A percentile compares a stretch with the other conserved stretches of the same genome.
phyloP scores from a whole-genome alignment of 2,329 filamentous ascomycete species.

The Cadophora luteo-olivacea region DNA sequence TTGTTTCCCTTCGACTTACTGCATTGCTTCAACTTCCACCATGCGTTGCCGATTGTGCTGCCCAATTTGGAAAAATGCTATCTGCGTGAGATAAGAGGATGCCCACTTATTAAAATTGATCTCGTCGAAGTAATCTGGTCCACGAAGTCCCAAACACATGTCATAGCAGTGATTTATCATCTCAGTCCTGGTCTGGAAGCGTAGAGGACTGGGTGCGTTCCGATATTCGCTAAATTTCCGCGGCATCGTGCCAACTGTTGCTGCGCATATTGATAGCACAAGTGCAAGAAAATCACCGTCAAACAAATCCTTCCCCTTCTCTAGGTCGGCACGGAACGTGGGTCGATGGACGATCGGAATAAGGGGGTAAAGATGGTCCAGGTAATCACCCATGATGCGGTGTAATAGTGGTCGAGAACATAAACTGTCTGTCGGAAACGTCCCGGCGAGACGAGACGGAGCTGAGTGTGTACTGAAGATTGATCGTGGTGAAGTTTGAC shows the following conservation, averaged over 20 bases:
- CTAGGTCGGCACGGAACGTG: constrained; percentile 6
- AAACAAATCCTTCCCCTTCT: constrained; percentile 7
- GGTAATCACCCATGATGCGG: constrained; percentile 8
- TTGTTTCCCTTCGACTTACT: constrained; percentile 24
- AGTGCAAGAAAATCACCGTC: constrained; percentile 20
- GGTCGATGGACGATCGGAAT: constrained; percentile 16
- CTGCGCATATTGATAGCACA: constrained; percentile 21
- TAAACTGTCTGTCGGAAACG: constrained; percentile 13
- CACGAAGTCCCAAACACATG: constrained; percentile 7
- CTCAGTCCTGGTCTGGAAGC: constrained; percentile 23
- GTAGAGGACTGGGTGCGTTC: constrained; percentile 11
- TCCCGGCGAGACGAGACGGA: not conserved
- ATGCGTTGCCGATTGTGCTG: constrained; percentile 47
- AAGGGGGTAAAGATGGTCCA: constrained; percentile 16
- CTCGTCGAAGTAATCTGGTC: constrained; percentile 26
- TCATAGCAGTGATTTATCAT: constrained; percentile 26
- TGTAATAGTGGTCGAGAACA: constrained; percentile 7
- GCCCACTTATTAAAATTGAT: constrained; percentile 43
- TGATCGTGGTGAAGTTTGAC: not conserved
- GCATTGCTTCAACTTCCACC: constrained; percentile 47
- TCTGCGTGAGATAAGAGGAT: constrained; percentile 44
- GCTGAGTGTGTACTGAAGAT: not conserved
- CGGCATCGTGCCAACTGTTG: constrained; percentile 23
- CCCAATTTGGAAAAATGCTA: constrained; percentile 46
- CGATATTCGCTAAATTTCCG: constrained; percentile 25